These are phyloP conservation scores for Fusarium cyanostomum DNA, from an alignment of 2,329 filamentous ascomycete genomes.

Conservation along the genomic window DNA sequence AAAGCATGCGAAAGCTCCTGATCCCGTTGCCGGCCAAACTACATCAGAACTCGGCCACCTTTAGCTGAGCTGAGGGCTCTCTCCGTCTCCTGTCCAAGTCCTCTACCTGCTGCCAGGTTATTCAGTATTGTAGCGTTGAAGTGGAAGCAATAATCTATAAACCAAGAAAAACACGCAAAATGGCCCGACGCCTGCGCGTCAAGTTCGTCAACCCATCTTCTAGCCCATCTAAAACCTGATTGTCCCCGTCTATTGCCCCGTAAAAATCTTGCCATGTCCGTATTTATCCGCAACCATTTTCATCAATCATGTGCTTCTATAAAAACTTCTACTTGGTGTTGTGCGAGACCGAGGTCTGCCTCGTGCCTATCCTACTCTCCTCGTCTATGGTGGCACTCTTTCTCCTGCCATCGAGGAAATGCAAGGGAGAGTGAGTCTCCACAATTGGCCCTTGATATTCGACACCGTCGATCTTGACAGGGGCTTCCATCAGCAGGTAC, in stretches of 20 bases:
- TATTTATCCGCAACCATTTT: not conserved
- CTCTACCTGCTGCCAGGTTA: not conserved
- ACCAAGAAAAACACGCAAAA: not conserved
- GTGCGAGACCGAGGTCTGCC: constrained; percentile 8
- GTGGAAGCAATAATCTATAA: not conserved
- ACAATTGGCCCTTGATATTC: constrained; percentile 16
- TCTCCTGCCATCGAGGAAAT: constrained; percentile 7
- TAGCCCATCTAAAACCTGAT: not conserved
- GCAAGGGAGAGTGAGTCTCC: constrained; percentile 3
- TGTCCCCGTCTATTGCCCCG: not conserved
- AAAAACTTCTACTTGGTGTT: not conserved
- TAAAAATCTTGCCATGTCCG: not conserved
- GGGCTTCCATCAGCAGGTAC: constrained; percentile 27
- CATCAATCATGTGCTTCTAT: not conserved
- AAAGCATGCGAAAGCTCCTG: not conserved
- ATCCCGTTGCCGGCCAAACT: constrained; percentile 6
- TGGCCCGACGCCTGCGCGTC: not conserved
- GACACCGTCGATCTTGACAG: constrained; percentile 21
- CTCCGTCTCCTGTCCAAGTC: not conserved
- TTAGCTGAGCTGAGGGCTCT: not conserved
- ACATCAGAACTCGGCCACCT: not conserved
- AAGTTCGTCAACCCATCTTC: not conserved
- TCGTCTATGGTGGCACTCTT: constrained; percentile 24
- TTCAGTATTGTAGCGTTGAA: not conserved
- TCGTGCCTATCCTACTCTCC: constrained; percentile 26